Evolutionary conservation across 1,284 basidiomycete genomes (phyloP), one percentile per base, ranked within the genome.

Genomic region (Malassezia psittaci): DNA sequence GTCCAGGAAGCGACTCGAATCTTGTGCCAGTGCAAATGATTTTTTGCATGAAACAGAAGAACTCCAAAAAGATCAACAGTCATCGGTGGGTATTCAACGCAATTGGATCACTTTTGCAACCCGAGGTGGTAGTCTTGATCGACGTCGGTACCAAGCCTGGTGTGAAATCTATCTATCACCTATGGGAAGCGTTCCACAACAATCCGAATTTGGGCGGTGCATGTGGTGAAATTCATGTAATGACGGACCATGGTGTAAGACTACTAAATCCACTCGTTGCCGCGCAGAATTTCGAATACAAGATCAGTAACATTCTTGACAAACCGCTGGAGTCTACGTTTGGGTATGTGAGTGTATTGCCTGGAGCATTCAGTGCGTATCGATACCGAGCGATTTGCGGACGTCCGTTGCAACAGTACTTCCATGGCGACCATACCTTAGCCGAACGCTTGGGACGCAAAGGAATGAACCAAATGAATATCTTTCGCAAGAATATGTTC

Each of bases 81-180:
- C 80, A 81, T 62, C 84, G 93, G 48, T 98, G 93, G 93, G 80
- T 98, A 33, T 98, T 98, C 81, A 96, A 96, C 68, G 93, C 89
- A 7, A 85, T 98, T 52, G 91, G 90, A 0, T 82, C 80, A 62
- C 86, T 88, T 15, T 50, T 74, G 4, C 64, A 73, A 46, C 72
- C 69, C 50, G 70, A 74, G 34, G 53, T 73, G 16, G 71, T 69
- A 52, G 62, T 74, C 21, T 63, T 74, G 19, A 60, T 74, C 59
- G 72, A 74, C 47, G 72, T 69, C 7, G 72, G 72, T 6, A 74
- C 72, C 46, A 74, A 74, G 56, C 72, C 70, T 0, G 69, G 70
- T n/a, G 61, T 62, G 60, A 66, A 64, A 48, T 65, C 66, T 38
- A 58, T 74, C 39, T 73, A 73, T 63, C 64, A 74, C 34, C 63